A percentile compares a stretch with the other conserved stretches of the same genome.
These are phyloP conservation scores for Fraxinus floribunda DNA, from an alignment of 305 asterid genomes.

Conservation along the genomic window DNA sequence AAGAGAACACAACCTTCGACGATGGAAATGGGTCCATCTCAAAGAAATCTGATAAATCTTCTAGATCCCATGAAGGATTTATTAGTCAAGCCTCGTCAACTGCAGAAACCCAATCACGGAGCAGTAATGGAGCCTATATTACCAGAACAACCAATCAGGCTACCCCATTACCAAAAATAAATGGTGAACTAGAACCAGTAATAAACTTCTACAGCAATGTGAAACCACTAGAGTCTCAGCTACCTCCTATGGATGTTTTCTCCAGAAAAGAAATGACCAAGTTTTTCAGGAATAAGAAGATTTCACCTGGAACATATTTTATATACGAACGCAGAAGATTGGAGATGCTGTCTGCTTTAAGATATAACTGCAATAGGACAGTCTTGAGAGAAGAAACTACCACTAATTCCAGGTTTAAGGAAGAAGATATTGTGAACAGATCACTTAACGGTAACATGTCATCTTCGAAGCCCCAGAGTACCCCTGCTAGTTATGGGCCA, in stretches of 20 bases:
- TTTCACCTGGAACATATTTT: constrained; percentile 71
- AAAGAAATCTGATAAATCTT: constrained; percentile 27
- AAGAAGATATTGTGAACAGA: constrained; percentile 42
- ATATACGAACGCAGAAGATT: constrained; percentile 54
- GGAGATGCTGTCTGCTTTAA: constrained; percentile 47
- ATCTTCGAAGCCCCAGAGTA: constrained; percentile 29
- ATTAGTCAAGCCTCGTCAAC: constrained; percentile 35
- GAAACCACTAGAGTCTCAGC: constrained; percentile 75
- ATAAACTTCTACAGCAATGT: constrained; percentile 37
- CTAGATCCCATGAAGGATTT: constrained; percentile 29
- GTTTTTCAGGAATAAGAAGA: constrained; percentile 54
- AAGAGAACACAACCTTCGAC: constrained; percentile 32
- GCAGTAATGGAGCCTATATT: constrained; percentile 31
- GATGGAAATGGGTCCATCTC: constrained; percentile 36
- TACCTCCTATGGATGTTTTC: constrained; percentile 76
- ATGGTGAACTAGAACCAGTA: constrained; percentile 34
- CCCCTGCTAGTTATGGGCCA: constrained; percentile 29
- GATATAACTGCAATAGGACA: constrained; percentile 38
- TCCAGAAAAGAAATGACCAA: constrained; percentile 78
- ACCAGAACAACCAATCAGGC: constrained; percentile 26
- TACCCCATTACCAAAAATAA: constrained; percentile 21
- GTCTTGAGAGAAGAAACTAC: constrained; percentile 37
- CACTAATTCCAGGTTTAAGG: constrained; percentile 31
- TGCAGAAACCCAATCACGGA: constrained; percentile 25
- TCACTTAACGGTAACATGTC: constrained; percentile 30